phyloP scores from a whole-genome alignment of 2,329 filamentous ascomycete genomes.

The Penicillium sp. region DNA sequence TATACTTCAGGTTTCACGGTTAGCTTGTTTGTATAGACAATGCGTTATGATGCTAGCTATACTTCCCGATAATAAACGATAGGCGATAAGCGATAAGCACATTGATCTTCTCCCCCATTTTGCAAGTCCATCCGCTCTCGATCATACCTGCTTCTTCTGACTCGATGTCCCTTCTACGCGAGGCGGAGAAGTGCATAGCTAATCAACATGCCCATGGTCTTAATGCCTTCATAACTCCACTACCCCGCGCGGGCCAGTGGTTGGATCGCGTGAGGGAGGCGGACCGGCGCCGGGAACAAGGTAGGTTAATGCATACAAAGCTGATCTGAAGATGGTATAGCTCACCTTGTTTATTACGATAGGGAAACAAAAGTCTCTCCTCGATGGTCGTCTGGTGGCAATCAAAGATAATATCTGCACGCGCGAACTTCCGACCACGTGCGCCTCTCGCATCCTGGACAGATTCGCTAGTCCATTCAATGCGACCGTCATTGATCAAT shows the following conservation, averaged over 20 bases:
- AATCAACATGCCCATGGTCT: constrained; percentile 39
- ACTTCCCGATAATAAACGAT: neutral
- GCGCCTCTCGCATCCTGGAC: constrained; percentile 73
- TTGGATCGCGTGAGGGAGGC: constrained; percentile 38
- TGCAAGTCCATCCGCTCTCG: neutral
- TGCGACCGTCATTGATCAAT: constrained; percentile 73
- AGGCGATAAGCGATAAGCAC: neutral
- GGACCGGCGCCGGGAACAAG: constrained; percentile 35
- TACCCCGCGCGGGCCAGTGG: constrained; percentile 36
- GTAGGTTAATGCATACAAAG: constrained; percentile 21
- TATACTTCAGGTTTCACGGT: too few relatives aligned
- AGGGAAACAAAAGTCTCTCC: constrained; percentile 36
- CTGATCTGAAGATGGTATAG: neutral
- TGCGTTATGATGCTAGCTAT: too few relatives aligned
- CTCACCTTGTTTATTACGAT: constrained; percentile 3
- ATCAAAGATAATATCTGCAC: constrained; percentile 80
- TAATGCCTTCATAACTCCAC: constrained; percentile 44
- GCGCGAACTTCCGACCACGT: constrained; percentile 69
- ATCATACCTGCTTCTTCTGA: neutral
- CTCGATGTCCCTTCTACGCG: constrained; percentile 47
- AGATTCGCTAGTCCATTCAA: constrained; percentile 74
- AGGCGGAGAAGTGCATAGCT: constrained; percentile 45
- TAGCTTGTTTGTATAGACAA: too few relatives aligned
- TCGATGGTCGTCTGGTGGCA: constrained; percentile 55
- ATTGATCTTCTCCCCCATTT: neutral